Evolutionary conservation across 768 basidiomycete species (phyloP).

Genomic region (Rhizopogon vesiculosus): DNA sequence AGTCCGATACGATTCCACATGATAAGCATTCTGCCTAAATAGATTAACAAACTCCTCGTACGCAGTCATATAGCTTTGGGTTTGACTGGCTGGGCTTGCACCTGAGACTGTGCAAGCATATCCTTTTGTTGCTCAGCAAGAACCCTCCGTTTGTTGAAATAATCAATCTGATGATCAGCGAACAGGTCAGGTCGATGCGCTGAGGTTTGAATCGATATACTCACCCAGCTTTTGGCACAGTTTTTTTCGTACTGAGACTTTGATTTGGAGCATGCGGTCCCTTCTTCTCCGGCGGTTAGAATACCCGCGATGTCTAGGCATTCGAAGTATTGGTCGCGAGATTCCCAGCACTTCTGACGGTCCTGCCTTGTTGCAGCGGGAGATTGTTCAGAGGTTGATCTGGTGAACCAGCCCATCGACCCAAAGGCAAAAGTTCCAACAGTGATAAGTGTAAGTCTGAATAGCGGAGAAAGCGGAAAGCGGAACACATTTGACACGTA

Average conservation of each 20-base stretch:
- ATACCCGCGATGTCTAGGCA: constrained; percentile 74
- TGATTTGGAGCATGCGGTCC: constrained; percentile 51
- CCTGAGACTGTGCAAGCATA: constrained; percentile 45
- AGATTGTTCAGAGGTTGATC: constrained; percentile 34
- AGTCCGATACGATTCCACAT: background rate
- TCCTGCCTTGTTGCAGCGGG: constrained; percentile 51
- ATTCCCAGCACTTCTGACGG: constrained; percentile 82
- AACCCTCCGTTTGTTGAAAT: constrained; percentile 89
- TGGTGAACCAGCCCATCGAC: constrained; percentile 33
- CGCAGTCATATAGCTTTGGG: constrained; percentile 7
- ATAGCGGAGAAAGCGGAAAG: background rate
- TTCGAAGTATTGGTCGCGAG: constrained; percentile 76
- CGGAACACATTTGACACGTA: background rate
- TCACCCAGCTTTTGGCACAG: constrained; percentile 90
- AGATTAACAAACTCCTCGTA: background rate
- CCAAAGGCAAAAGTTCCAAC: background rate
- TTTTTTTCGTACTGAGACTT: constrained; percentile 58
- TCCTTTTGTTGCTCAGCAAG: constrained; percentile 78
- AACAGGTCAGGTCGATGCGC: background rate
- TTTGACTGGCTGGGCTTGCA: constrained; percentile 30
- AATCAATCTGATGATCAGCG: constrained; percentile 63
- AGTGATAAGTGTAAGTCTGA: no score
- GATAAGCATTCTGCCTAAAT: background rate
- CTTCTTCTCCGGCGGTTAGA: constrained; percentile 72
- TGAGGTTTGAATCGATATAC: constrained; percentile 19